A percentile compares a stretch with the other conserved stretches of the same genome.
phyloP scores from a whole-genome alignment of 805 yeast species.

The Lipomyces yamanashiensis region DNA sequence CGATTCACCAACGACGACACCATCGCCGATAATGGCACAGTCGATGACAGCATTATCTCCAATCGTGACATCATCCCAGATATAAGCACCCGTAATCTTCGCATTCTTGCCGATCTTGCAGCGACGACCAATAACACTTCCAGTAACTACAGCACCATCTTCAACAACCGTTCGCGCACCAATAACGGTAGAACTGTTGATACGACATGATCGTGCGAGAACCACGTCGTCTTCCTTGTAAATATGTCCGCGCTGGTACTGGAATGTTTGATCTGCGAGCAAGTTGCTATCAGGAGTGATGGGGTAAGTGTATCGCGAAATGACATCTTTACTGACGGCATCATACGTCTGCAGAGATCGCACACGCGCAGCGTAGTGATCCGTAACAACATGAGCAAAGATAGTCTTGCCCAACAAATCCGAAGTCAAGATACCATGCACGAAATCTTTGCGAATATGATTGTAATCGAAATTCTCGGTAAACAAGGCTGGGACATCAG shows the following conservation, averaged over 20 bases:
- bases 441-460: conserved; percentile 80
- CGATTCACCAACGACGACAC: conserved; percentile 58
- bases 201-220: conserved; percentile 88
- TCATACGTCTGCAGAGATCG: conserved; percentile 93
- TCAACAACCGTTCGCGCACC: conserved; percentile 81
- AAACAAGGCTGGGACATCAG: conserved; percentile 91
- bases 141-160: conserved; percentile 65
- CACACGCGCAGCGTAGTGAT: conserved; percentile 91
- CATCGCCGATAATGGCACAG: conserved; percentile 72
- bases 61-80: conserved; percentile 83
- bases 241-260: conserved; percentile 81
- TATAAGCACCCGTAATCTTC: conserved; percentile 69
- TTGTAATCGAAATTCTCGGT: conserved; percentile 97
- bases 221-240: conserved; percentile 89
- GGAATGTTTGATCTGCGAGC: conserved; percentile 69
- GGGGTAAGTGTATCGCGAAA: conserved; percentile 93
- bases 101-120: conserved; percentile 85
- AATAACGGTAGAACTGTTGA: conserved; percentile 78
- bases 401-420: conserved; percentile 90
- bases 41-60: conserved; percentile 65
- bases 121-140: conserved; percentile 82
- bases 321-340: conserved; percentile 84
- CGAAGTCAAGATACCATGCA: conserved; percentile 85
- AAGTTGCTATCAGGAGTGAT: conserved; percentile 85
- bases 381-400: conserved; percentile 80